Evolutionary conservation across 805 yeast genomes (phyloP), one percentile per base, ranked within the genome.

Genomic region (Schizosaccharomyces octosporus): DNA sequence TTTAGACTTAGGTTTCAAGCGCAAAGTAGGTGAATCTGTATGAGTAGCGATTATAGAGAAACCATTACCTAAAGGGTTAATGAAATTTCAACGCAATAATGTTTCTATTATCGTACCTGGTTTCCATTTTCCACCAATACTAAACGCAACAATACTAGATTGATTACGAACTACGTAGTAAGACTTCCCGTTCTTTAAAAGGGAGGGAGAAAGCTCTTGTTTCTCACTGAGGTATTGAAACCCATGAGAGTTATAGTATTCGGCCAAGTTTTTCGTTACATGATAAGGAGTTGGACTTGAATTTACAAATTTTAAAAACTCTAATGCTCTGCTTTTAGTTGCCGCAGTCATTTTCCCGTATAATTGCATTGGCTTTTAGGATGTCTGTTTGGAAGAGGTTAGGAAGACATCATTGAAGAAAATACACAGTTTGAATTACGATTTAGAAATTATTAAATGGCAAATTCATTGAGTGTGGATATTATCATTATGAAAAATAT

Each of bases 11-110:
- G 98, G 98, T 73, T 90, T 93, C 66, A 90, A 80, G n/a, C 95
- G 79, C 65, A 90, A 75, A 41, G 87, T 81, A 11, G 97, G 97
- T 4, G 95, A 85, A 71, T 90, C 98, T 0, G 97, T 89, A 72
- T 90, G 98, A 1, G 96, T 95, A 19, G 97, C 98, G 43, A 89
- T 84, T 61, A 93, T 82, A 4, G 97, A 81, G 64, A 88, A 76
- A 9, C 95, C 90, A 64, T 83, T 81, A 19, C 48, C 60, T 51
- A 51, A 19, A 13, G 5, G n/a, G 27, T 17, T 19, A 24, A 29
- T 51, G 15, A 51, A 51, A 36, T n/a, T 17, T 21, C 31, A 2
- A 9, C 6, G 11, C 27, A 51, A n/a, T 51, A 51, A 7, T 4
- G 13, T 24, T n/a, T 17, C 7, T 45, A 17, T 11, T 9, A n/a